A percentile compares a stretch with the other conserved stretches of the same genome.
phyloP scores from a whole-genome alignment of 2,329 filamentous ascomycete genomes.

The Xylaria digitata region DNA sequence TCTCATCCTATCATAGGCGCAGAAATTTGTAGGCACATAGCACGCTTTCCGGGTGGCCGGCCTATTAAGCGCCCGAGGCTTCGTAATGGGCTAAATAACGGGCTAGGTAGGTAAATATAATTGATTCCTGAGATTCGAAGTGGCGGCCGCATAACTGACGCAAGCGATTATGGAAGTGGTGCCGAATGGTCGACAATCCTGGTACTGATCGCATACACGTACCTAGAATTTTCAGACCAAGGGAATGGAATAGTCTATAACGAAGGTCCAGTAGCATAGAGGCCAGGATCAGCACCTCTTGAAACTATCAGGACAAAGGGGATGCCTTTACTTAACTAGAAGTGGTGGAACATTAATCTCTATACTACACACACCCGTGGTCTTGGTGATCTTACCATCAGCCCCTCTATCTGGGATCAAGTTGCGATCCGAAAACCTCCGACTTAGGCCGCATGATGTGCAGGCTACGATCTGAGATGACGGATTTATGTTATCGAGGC shows the following conservation, averaged over 20 bases:
- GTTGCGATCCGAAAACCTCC: background rate
- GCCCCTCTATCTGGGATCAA: background rate
- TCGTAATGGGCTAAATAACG: background rate
- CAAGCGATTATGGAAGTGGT: background rate
- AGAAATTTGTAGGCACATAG: background rate
- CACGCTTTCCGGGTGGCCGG: background rate
- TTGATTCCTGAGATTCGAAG: background rate
- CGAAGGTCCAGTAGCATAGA: background rate
- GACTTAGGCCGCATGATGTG: background rate
- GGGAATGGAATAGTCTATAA: background rate
- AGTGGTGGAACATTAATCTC: background rate
- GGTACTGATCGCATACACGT: background rate
- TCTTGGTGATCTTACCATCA: background rate
- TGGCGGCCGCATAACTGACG: slow-evolving; percentile 4
- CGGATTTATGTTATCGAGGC: background rate
- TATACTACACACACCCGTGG: background rate
- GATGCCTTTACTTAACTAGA: background rate
- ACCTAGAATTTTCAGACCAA: background rate
- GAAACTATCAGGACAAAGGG: background rate
- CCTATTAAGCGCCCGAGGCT: background rate
- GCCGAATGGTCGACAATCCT: background rate
- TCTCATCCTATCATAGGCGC: background rate
- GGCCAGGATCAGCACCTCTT: background rate
- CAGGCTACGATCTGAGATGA: background rate
- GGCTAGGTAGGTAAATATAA: background rate